Base-by-base conservation (phyloP, 2,329 filamentous ascomycete species). In the Xylaria sp. region DNA sequence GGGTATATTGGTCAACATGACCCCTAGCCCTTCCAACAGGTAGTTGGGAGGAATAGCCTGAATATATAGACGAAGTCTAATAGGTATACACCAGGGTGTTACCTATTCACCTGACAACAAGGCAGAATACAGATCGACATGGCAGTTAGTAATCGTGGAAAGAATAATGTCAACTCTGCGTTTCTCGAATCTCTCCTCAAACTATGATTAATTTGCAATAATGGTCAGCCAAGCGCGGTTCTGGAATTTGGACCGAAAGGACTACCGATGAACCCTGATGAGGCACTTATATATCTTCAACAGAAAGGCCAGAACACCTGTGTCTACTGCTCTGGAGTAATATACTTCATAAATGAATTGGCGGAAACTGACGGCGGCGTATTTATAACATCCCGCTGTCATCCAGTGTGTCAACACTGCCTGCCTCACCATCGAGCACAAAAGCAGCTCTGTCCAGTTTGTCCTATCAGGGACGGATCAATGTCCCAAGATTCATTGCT, bases 181-280 rank as follows among this genome's bases (percentile, higher is more conserved):
- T 37, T 75, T 23, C 65, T 75, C 2, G 53, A 73, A 29, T 68
- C 69, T 21, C 42, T 77, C 0, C 69, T 78, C 9, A 69, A 68
- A 29, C 59, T 76, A 29, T 73, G 76, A 23, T 60, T 78, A 8
- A 75, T 76, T 47, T 78, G 75, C 63, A 64, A 64, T 13, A 48
- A 64, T 23, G 62, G 62, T 35, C 35, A 8, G 3, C 21, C 23
- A n/a, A 53, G 37, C 13, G 62, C 27, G 2, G 27, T 13, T 23
- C 60, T 63, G 12, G 37, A 63, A 10, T 42, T 42, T 4, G 27
- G n/a, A 27, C 6, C 62, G 25, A 29, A 50, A 27, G 42, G 21
- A 50, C 8, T 44, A 32, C 53, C 29, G 8, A 10, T n/a, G 21
- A 42, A 64, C 48, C 40, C 62, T 3, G 53, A 59, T 37, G 53